Conservation (phyloP, 164 flowering plant genomes). For the Nelumbo lutea region DNA sequence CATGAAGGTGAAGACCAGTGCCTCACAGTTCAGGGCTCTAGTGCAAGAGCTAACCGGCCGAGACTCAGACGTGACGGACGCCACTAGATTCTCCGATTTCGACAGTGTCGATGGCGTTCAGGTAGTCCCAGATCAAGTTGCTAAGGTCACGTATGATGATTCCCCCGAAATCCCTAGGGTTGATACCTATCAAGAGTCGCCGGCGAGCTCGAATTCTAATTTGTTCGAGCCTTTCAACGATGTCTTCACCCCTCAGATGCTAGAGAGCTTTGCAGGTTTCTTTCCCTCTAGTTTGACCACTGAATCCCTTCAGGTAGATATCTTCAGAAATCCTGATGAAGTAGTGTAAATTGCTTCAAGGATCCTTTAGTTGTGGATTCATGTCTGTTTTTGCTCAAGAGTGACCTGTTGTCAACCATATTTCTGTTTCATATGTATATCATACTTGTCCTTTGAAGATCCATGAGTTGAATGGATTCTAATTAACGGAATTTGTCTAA, state of each 20-base stretch:
- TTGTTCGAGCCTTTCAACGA: slow-evolving; percentile 24
- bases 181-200: background rate
- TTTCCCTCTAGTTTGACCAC: background rate
- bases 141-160: too few relatives aligned
- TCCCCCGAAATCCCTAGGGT: too few relatives aligned
- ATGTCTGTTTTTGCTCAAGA: too few relatives aligned
- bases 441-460: too few relatives aligned
- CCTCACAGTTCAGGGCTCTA: slow-evolving; percentile 56
- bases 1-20: slow-evolving; percentile 69
- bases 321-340: slow-evolving; percentile 14
- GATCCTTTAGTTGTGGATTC: too few relatives aligned
- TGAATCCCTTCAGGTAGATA: slow-evolving; percentile 20
- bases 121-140: slow-evolving; percentile 2
- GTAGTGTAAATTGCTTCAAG: background rate
- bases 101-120: background rate
- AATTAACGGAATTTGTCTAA: too few relatives aligned
- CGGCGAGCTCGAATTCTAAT: slow-evolving; percentile 5
- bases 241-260: slow-evolving; percentile 27
- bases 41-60: slow-evolving; percentile 86
- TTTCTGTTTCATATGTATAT: too few relatives aligned
- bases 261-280: slow-evolving; percentile 25
- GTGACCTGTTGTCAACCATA: too few relatives aligned
- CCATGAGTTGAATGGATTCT: too few relatives aligned
- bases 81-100: background rate
- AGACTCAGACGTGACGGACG: slow-evolving; percentile 31